A percentile compares a stretch with the other conserved stretches of the same genome.
phyloP scores from a whole-genome alignment of 495 filamentous ascomycete genomes.

The Tuber melanosporum region DNA sequence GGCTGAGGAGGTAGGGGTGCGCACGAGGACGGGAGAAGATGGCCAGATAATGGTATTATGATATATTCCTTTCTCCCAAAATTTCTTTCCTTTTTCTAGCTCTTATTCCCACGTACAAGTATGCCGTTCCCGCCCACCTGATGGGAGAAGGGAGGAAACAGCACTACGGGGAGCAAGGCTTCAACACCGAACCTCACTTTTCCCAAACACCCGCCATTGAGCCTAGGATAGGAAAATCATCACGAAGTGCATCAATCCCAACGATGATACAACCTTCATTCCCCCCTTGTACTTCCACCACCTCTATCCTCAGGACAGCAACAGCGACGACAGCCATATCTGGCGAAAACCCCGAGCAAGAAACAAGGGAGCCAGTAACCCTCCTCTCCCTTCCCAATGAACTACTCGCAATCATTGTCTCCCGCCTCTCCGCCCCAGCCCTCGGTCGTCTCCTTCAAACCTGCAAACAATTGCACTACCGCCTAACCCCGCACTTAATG shows the following conservation, averaged over 20 bases:
- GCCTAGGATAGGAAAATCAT: not conserved
- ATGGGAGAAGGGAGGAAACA: not conserved
- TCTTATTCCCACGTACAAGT: not conserved
- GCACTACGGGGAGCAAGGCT: not conserved
- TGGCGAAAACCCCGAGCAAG: not conserved
- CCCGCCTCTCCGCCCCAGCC: not conserved
- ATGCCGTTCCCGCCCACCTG: not conserved
- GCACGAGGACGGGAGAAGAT: not conserved
- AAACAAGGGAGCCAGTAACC: not conserved
- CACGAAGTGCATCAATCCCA: not conserved
- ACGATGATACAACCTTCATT: not conserved
- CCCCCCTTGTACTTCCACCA: not conserved
- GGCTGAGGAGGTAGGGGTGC: not conserved
- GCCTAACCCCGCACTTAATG: not conserved
- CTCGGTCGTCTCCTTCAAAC: not conserved
- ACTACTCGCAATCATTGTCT: not conserved
- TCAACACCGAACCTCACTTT: not conserved
- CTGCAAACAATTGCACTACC: constrained; percentile 1
- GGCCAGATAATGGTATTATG: not conserved
- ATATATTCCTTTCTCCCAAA: not conserved
- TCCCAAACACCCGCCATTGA: not conserved
- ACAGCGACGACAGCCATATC: not conserved
- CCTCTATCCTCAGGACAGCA: not conserved
- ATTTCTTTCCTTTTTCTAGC: not conserved
- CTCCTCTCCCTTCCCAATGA: not conserved